Base-by-base conservation (phyloP, 139 green algal genomes). In the Haematococcus sp. region DNA sequence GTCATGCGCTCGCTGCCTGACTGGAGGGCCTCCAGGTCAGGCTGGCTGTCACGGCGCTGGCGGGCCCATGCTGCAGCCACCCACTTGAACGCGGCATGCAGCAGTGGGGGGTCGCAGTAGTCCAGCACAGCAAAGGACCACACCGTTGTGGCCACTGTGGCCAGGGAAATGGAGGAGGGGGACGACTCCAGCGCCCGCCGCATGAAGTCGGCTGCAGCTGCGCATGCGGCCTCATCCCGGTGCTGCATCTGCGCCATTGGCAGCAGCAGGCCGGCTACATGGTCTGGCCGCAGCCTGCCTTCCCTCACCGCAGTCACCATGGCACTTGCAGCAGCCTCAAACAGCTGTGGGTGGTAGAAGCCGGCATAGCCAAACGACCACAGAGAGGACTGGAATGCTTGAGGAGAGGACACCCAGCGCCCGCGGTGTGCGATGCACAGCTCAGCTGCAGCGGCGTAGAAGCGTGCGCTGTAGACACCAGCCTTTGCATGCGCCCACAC, bases 311-410 rank as follows among this genome's bases (percentile, higher is more conserved):
- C 40, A 19, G 40, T 19, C 7, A 49, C 40, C 40, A 49, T 19
- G 7, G 40, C 40, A 7, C 11, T 11, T 11, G 40, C 52, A 5
- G 52, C 52, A 9, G 52, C 52, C 20, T 27, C 20, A 15, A 31
- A 60, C 52, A 60, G 52, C 20, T 4, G 27, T 5, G 58, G 58
- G 58, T 65, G 25, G 58, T 65, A 65, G 58, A 40, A n/a, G 20
- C 58, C 25, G 17, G 58, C 58, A 16, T 43, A 65, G 25, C 58
- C 58, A 65, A 65, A 65, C 17, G 58, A 35, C 58, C 58, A 65
- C 20, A 65, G 58, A 16, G 58, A 34, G 25, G 11, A 65, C 58
- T 33, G 58, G 25, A 65, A 65, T 5, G 25, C 27, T 17, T 43
- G 58, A n/a, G 23, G 58, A 3, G n/a, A 19, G 28, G 58, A 27